These are phyloP conservation scores for Lichtheimia ramosa DNA, from an alignment of 371 early-diverging fungal species.

Conservation along the genomic window DNA sequence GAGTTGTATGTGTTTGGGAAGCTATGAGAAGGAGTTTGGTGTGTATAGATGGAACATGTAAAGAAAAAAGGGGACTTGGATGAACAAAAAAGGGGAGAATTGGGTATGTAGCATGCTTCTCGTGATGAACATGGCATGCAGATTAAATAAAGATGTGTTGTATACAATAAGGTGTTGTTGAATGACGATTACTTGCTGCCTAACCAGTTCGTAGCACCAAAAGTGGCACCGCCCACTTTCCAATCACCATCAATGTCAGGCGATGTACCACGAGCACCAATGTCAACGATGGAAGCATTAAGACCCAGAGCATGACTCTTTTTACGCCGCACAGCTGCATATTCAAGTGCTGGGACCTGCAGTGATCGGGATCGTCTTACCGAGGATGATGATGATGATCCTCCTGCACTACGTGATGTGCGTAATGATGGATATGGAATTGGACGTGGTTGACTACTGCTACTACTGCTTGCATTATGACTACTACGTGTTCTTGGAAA, in stretches of 20 bases:
- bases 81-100: too few species aligned
- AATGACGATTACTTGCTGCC: slow-evolving; percentile 8
- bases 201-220: slow-evolving; percentile 9
- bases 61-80: too few species aligned
- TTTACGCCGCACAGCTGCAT: slow-evolving; percentile 14
- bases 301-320: slow-evolving; percentile 5
- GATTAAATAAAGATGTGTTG: too few species aligned
- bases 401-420: slow-evolving; percentile 11
- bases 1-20: too few species aligned
- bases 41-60: too few species aligned
- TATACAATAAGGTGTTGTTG: neutral
- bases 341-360: slow-evolving; percentile 21
- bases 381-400: neutral
- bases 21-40: too few species aligned
- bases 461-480: neutral
- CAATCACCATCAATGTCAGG: slow-evolving; percentile 26
- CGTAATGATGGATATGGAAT: slow-evolving; percentile 18
- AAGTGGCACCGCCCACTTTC: slow-evolving; percentile 7
- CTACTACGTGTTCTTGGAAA: slow-evolving; percentile 2
- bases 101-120: too few species aligned
- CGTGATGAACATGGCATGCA: too few species aligned
- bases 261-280: slow-evolving; percentile 4
- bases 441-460: slow-evolving; percentile 13
- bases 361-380: slow-evolving; percentile 16
- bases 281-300: slow-evolving; percentile 7